A percentile compares a stretch with the other conserved stretches of the same genome.
Evolutionary conservation across 352 stramenopile genomes (phyloP).

Genomic region (Phytophthora idaei): DNA sequence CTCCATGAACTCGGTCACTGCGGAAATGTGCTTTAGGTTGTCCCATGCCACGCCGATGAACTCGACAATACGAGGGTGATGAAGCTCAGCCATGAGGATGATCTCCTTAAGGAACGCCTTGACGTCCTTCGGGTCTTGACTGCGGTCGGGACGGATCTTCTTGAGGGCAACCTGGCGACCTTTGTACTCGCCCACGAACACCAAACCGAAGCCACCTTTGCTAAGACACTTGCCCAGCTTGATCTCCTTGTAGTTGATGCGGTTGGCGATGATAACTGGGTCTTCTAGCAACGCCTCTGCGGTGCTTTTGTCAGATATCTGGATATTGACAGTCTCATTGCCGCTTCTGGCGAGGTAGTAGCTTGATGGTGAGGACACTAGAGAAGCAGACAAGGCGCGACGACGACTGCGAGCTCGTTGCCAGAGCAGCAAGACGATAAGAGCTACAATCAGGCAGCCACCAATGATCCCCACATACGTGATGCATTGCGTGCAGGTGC

Average conservation of each 20-base stretch:
- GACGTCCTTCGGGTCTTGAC: conserved; percentile 38
- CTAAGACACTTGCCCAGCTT: conserved; percentile 46
- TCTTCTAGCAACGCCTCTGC: conserved; percentile 42
- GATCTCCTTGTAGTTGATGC: conserved; percentile 52
- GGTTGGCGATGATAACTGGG: conserved; percentile 48
- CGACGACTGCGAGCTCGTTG: conserved; percentile 20
- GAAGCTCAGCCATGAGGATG: conserved; percentile 44
- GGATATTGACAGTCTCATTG: conserved; percentile 33
- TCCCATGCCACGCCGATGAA: conserved; percentile 57
- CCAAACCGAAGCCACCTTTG: conserved; percentile 49
- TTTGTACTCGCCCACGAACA: conserved; percentile 46
- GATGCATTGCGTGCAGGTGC: conserved; percentile 13
- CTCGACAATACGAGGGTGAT: conserved; percentile 47
- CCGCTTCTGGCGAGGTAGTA: conserved; percentile 34
- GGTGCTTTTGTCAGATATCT: conserved; percentile 29
- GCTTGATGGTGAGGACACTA: conserved; percentile 25
- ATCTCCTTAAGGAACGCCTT: conserved; percentile 51
- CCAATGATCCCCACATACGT: conserved; percentile 28
- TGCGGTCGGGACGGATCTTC: conserved; percentile 42
- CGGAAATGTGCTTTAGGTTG: conserved; percentile 43
- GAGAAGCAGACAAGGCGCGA: conserved; percentile 3
- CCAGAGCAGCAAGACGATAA: conserved; percentile 30
- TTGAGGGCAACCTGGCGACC: conserved; percentile 48
- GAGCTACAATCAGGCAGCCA: conserved; percentile 26
- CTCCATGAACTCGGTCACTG: conserved; percentile 57